Percentiles rank a stretch among this genome's conserved stretches.
Conservation (phyloP, 2,329 filamentous ascomycete species). For the Shiraia sp. region DNA sequence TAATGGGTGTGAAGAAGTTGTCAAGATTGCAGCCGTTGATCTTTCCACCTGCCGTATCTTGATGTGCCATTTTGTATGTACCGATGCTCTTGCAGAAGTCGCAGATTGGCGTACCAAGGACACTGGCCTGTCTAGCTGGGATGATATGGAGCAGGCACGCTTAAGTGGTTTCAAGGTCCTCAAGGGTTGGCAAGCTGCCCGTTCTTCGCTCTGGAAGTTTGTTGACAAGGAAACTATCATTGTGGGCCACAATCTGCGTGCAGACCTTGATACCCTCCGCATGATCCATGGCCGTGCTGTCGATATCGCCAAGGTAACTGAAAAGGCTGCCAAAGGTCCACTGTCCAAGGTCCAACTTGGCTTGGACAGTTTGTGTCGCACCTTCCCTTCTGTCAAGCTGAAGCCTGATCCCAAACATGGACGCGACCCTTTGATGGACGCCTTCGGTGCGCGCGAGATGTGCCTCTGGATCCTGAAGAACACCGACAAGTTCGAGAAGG, state of each 20-base stretch:
- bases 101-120: slow-evolving; percentile 26
- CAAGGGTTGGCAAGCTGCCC: slow-evolving; percentile 38
- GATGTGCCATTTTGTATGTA: slow-evolving; percentile 38
- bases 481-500: slow-evolving; percentile 39
- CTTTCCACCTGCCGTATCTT: slow-evolving; percentile 35
- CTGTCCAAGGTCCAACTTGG: slow-evolving; percentile 35
- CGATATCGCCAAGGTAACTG: slow-evolving; percentile 35
- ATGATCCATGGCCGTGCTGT: slow-evolving; percentile 41
- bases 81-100: slow-evolving; percentile 22
- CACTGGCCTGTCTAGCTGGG: slow-evolving; percentile 30
- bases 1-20: slow-evolving; percentile 26
- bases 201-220: slow-evolving; percentile 33
- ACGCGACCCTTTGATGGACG: slow-evolving; percentile 56
- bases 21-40: slow-evolving; percentile 41
- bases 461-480: slow-evolving; percentile 52
- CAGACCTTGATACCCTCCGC: slow-evolving; percentile 38
- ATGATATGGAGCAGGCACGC: slow-evolving; percentile 31
- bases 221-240: slow-evolving; percentile 39
- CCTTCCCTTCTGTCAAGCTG: slow-evolving; percentile 16
- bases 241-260: slow-evolving; percentile 39
- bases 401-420: slow-evolving; percentile 31
- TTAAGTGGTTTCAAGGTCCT: slow-evolving; percentile 35
- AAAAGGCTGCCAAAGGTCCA: slow-evolving; percentile 39
- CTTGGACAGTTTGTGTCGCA: slow-evolving; percentile 34
- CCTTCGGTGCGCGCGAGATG: slow-evolving; percentile 55